Evolutionary conservation across 2,329 filamentous ascomycete genomes (phyloP).

Genomic region (Xylogone sp.): DNA sequence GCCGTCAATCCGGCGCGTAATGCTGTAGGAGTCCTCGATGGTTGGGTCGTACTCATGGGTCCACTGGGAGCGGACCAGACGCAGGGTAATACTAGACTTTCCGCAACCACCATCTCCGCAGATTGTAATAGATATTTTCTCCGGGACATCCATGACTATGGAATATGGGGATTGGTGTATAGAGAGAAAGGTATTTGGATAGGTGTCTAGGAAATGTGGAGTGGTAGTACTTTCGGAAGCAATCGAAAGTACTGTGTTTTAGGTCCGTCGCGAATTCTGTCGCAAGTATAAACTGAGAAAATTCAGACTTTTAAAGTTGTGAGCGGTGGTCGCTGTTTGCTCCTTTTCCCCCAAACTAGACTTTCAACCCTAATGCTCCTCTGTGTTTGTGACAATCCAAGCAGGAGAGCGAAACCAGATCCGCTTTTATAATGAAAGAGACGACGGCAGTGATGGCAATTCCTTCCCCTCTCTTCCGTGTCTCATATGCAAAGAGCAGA

Average conservation of each 20-base stretch:
- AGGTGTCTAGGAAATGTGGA: not conserved
- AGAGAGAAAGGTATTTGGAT: not conserved
- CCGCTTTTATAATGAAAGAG: not conserved
- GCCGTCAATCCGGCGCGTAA: constrained; percentile 76
- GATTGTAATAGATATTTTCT: constrained; percentile 68
- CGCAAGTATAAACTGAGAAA: no score
- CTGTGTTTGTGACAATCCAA: not conserved
- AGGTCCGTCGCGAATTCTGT: no score
- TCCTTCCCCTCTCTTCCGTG: not conserved
- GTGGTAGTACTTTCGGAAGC: no score
- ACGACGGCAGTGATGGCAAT: not conserved
- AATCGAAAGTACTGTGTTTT: no score
- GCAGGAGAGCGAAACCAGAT: not conserved
- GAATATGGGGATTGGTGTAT: not conserved
- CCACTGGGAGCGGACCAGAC: constrained; percentile 79
- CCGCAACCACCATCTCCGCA: constrained; percentile 83
- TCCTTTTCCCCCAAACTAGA: no score
- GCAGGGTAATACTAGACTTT: constrained; percentile 81
- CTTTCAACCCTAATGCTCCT: no score
- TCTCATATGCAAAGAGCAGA: not conserved
- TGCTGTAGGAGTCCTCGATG: constrained; percentile 80
- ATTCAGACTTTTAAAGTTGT: no score
- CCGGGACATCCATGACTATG: constrained; percentile 13
- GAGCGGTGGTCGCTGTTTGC: no score
- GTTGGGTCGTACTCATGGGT: constrained; percentile 79